These are phyloP conservation scores for Dorcoceras hygrometricum DNA, from an alignment of 257 asterid species.

Conservation along the genomic window DNA sequence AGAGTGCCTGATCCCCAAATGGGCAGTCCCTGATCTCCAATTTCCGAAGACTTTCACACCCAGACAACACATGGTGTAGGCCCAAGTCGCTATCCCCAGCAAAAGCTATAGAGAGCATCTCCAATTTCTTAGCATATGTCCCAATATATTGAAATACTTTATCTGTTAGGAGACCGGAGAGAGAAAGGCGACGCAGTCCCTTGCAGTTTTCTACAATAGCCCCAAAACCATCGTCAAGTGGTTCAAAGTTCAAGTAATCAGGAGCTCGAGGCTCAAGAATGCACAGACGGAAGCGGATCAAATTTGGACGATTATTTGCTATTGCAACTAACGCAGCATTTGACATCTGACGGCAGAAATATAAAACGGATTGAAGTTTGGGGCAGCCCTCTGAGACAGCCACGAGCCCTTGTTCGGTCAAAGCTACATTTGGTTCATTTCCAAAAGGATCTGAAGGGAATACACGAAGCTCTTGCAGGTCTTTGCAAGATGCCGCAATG, in stretches of 20 bases:
- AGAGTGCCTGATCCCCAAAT: constrained; percentile 89
- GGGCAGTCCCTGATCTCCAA: constrained; percentile 94
- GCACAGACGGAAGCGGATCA: constrained; percentile 76
- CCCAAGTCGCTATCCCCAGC: constrained; percentile 93
- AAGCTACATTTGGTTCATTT: constrained; percentile 64
- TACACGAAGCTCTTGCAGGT: constrained; percentile 78
- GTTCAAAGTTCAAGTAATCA: constrained; percentile 73
- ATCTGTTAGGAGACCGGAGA: constrained; percentile 83
- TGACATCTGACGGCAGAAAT: constrained; percentile 95
- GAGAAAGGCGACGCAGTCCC: constrained; percentile 72
- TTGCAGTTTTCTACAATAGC: constrained; percentile 84
- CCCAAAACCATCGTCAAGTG: constrained; percentile 87
- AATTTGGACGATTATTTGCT: constrained; percentile 66
- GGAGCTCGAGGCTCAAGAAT: constrained; percentile 75
- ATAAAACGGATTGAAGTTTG: constrained; percentile 79
- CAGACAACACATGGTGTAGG: constrained; percentile 81
- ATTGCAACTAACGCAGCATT: constrained; percentile 75
- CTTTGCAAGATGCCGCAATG: constrained; percentile 75
- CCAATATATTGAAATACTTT: constrained; percentile 75
- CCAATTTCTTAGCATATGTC: constrained; percentile 75
- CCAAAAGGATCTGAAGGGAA: constrained; percentile 90
- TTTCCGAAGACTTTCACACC: constrained; percentile 84
- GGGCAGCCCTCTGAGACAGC: constrained; percentile 89
- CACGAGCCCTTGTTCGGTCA: constrained; percentile 91
- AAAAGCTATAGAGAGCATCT: constrained; percentile 96